A percentile compares a stretch with the other conserved stretches of the same genome.
phyloP scores from a whole-genome alignment of 768 basidiomycete species.

The Rhizopogon vinicolor region DNA sequence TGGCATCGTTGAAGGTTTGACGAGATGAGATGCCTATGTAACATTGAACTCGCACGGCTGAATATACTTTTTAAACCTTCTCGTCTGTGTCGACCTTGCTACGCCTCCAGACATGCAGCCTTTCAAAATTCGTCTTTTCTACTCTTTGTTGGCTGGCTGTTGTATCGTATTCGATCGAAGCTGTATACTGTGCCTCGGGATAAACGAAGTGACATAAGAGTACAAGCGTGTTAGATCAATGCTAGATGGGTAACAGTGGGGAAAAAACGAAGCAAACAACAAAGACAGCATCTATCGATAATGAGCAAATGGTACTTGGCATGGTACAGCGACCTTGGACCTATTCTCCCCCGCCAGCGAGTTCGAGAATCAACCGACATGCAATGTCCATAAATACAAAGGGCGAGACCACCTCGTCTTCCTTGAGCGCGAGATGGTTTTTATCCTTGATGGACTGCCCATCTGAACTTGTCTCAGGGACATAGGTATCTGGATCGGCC shows the following conservation, averaged over 20 bases:
- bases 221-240: constrained; percentile 4
- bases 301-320: constrained; percentile 2
- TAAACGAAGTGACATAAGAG: constrained; percentile 5
- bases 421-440: constrained; percentile 32
- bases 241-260: neutral
- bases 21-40: too few species aligned
- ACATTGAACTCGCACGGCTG: too few species aligned
- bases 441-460: constrained; percentile 53
- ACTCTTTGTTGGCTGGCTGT: neutral
- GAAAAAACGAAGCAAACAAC: neutral
- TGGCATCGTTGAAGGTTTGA: too few species aligned
- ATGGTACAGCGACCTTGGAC: neutral
- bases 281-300: constrained; percentile 8
- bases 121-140: too few species aligned
- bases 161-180: neutral
- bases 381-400: constrained; percentile 98
- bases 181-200: neutral
- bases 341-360: constrained; percentile 66
- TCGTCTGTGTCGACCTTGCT: too few species aligned
- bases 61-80: too few species aligned
- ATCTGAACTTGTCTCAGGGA: constrained; percentile 51
- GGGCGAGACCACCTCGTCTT: constrained; percentile 75
- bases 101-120: too few species aligned
- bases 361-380: constrained; percentile 87
- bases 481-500: constrained; percentile 27